phyloP scores from a whole-genome alignment of 345 rosid genomes.

The Citrus inodora region DNA sequence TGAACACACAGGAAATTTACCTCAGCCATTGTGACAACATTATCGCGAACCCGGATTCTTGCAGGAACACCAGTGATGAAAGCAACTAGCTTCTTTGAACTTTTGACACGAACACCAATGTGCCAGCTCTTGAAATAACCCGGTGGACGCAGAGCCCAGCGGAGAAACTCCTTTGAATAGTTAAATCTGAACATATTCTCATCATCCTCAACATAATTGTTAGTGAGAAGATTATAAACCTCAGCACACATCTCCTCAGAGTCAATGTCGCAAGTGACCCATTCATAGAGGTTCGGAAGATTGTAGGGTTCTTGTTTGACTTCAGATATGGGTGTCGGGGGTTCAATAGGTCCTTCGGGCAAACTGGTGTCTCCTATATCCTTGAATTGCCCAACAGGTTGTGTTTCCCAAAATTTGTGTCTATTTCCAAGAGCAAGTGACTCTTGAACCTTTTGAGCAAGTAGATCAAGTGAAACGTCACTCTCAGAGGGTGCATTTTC shows the following conservation, averaged over 20 bases:
- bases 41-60: conserved; percentile 33
- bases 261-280: conserved; percentile 41
- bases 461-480: conserved; percentile 20
- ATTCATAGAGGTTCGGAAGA: conserved; percentile 43
- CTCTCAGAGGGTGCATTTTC: conserved; percentile 16
- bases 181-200: conserved; percentile 51
- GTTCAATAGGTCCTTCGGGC: conserved; percentile 49
- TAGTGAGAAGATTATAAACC: conserved; percentile 39
- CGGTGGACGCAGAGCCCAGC: conserved; percentile 55
- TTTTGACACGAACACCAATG: conserved; percentile 39
- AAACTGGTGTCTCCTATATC: conserved; percentile 36
- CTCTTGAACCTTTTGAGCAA: conserved; percentile 36
- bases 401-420: conserved; percentile 59
- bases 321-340: conserved; percentile 32
- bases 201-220: conserved; percentile 53
- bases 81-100: conserved; percentile 42
- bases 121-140: conserved; percentile 46
- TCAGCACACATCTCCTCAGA: conserved; percentile 36
- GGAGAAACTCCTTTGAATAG: conserved; percentile 50
- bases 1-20: conserved; percentile 44
- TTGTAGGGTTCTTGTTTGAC: conserved; percentile 55
- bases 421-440: conserved; percentile 28
- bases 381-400: conserved; percentile 49
- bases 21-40: conserved; percentile 37
- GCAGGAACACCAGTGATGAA: conserved; percentile 45